Conservation (phyloP, 257 asterid species). For the Marsdenia floribunda region DNA sequence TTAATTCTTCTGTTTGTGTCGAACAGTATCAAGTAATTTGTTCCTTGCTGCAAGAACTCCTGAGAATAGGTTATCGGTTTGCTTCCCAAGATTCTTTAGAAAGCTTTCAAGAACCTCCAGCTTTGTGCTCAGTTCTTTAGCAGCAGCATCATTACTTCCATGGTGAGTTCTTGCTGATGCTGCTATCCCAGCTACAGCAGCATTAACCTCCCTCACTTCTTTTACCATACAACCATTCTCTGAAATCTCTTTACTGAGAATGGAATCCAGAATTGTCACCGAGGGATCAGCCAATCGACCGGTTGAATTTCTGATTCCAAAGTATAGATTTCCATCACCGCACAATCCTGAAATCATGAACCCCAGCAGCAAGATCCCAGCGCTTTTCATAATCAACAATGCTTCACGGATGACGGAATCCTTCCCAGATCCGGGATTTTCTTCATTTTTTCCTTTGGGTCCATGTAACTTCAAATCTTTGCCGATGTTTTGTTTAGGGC, state of each 20-base stretch:
- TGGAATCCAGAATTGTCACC: conserved; percentile 31
- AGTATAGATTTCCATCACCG: conserved; percentile 32
- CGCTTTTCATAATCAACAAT: conserved; percentile 24
- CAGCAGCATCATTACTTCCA: conserved; percentile 19
- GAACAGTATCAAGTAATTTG: conserved; percentile 38
- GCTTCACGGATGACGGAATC: conserved; percentile 38
- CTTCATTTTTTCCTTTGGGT: conserved; percentile 21
- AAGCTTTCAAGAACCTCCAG: conserved; percentile 35
- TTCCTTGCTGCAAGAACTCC: conserved; percentile 44
- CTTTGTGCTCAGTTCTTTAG: conserved; percentile 27
- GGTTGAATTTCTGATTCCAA: conserved; percentile 28
- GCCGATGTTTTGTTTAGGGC: conserved; percentile 14
- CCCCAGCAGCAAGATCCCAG: conserved; percentile 43
- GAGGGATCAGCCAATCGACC: conserved; percentile 31
- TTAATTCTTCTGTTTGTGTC: conserved; percentile 23
- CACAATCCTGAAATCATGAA: conserved; percentile 38
- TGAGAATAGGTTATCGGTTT: conserved; percentile 41
- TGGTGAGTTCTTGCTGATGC: conserved; percentile 1
- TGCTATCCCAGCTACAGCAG: conserved; percentile 17
- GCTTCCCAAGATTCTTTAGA: conserved; percentile 34
- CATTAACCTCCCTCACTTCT: conserved; percentile 52
- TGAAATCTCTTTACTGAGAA: conserved; percentile 21
- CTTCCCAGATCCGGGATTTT: conserved; percentile 27
- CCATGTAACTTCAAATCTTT: conserved; percentile 23
- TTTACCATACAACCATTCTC: conserved; percentile 22